Evolutionary conservation across 2,329 filamentous ascomycete genomes (phyloP).

Genomic region (Penicillium sp.): DNA sequence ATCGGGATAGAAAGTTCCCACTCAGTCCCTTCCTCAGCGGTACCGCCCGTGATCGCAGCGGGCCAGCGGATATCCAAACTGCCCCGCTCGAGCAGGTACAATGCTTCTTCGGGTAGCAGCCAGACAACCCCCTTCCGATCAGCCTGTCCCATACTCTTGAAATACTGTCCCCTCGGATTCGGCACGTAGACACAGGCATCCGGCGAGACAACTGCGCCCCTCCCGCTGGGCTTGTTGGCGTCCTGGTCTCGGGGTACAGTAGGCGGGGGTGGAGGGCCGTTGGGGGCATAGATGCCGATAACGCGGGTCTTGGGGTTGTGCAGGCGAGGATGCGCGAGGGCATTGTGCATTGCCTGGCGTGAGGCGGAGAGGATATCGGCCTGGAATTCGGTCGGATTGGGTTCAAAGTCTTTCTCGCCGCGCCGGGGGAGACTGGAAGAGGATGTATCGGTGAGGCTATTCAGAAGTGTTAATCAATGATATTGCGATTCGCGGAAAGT

Average conservation of each 20-base stretch:
- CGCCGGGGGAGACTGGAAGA: constrained; percentile 70
- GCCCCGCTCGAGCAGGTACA: constrained; percentile 86
- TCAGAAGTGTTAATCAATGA: neutral
- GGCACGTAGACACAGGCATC: constrained; percentile 64
- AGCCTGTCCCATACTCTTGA: constrained; percentile 73
- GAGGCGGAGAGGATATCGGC: constrained; percentile 76
- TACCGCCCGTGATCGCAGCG: constrained; percentile 33
- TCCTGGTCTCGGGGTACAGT: constrained; percentile 14
- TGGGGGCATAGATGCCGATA: constrained; percentile 73
- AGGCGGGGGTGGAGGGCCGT: constrained; percentile 40
- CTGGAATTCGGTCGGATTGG: constrained; percentile 83
- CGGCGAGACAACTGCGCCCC: constrained; percentile 25
- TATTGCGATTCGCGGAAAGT: no score
- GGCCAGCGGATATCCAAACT: constrained; percentile 88
- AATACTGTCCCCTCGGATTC: constrained; percentile 69
- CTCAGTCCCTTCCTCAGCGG: constrained; percentile 26
- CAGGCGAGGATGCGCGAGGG: constrained; percentile 73
- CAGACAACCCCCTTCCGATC: constrained; percentile 69
- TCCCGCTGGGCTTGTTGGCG: constrained; percentile 14
- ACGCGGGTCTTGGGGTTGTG: constrained; percentile 69
- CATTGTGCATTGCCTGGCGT: constrained; percentile 84
- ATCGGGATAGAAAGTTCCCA: constrained; percentile 71
- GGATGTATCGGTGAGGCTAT: constrained; percentile 36
- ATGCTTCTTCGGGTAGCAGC: constrained; percentile 87
- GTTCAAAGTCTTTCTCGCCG: constrained; percentile 96